Evolutionary conservation across 2,329 filamentous ascomycete species (phyloP).

Genomic region (Fusarium dimerum): DNA sequence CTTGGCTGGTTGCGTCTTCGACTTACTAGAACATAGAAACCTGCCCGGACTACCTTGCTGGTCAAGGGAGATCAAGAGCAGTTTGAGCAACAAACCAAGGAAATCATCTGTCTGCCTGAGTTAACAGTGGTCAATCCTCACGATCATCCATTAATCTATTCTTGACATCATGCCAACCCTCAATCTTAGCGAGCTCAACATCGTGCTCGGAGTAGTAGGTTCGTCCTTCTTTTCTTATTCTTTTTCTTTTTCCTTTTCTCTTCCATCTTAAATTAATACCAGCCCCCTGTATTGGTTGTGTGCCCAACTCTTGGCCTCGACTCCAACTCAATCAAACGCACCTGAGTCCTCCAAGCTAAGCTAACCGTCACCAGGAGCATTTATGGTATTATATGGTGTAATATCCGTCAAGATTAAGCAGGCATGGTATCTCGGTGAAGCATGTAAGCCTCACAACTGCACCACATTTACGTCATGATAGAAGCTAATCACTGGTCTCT

Average conservation of each 20-base stretch:
- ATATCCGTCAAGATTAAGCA: conserved; percentile 55
- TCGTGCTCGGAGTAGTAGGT: conserved; percentile 50
- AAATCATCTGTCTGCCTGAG: not conserved
- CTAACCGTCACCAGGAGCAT: conserved; percentile 39
- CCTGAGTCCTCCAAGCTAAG: not conserved
- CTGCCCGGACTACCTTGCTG: no score
- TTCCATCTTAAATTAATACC: no score
- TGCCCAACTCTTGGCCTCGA: conserved; percentile 8
- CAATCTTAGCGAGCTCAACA: conserved; percentile 53
- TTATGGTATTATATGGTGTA: conserved; percentile 50
- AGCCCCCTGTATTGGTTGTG: not conserved
- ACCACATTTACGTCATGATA: not conserved
- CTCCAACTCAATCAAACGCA: no score
- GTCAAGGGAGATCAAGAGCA: no score
- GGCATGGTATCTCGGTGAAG: conserved; percentile 56
- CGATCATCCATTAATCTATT: not conserved
- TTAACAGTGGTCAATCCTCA: not conserved
- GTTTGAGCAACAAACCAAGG: not conserved
- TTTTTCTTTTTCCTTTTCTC: not conserved
- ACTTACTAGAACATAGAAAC: no score
- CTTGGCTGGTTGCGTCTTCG: no score
- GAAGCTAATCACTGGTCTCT: not conserved
- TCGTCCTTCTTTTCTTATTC: conserved; percentile 21
- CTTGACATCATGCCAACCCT: conserved; percentile 30
- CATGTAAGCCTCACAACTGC: conserved; percentile 38